Evolutionary conservation across 768 basidiomycete genomes (phyloP).

Genomic region (Xerocomellus dryophilus): DNA sequence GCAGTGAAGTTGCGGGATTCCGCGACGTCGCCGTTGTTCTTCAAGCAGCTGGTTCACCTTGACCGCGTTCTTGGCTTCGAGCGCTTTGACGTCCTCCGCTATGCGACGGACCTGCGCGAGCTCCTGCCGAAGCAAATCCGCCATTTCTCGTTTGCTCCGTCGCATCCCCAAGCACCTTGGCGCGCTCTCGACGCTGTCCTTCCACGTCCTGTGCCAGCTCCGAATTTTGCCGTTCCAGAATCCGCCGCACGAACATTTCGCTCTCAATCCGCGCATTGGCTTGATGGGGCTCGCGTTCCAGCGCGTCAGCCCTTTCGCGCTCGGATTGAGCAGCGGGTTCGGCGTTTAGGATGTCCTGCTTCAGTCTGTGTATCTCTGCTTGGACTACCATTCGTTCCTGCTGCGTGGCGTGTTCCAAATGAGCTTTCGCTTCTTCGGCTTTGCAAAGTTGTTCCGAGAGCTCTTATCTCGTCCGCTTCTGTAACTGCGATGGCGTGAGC

Average conservation of each 20-base stretch:
- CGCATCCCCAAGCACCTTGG: slow-evolving; percentile 61
- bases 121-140: slow-evolving; percentile 61
- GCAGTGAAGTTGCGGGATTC: no score
- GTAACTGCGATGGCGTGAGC: slow-evolving; percentile 44
- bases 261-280: slow-evolving; percentile 61
- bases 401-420: slow-evolving; percentile 55
- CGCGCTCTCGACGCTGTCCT: slow-evolving; percentile 50
- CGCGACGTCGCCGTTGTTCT: slow-evolving; percentile 70
- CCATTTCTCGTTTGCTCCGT: slow-evolving; percentile 60
- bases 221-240: slow-evolving; percentile 60
- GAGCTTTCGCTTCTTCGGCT: slow-evolving; percentile 52
- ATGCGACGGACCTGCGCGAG: slow-evolving; percentile 59
- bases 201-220: slow-evolving; percentile 57
- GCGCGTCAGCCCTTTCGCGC: slow-evolving; percentile 48
- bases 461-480: slow-evolving; percentile 75
- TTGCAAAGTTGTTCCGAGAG: slow-evolving; percentile 64
- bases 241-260: slow-evolving; percentile 57
- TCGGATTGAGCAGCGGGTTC: slow-evolving; percentile 41
- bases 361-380: slow-evolving; percentile 55
- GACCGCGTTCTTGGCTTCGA: slow-evolving; percentile 61
- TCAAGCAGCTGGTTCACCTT: slow-evolving; percentile 66
- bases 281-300: slow-evolving; percentile 66
- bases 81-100: slow-evolving; percentile 62
- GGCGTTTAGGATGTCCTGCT: slow-evolving; percentile 40
- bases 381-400: slow-evolving; percentile 57